Conservation (phyloP, 257 asterid species). For the Cynanchum wilfordii region DNA sequence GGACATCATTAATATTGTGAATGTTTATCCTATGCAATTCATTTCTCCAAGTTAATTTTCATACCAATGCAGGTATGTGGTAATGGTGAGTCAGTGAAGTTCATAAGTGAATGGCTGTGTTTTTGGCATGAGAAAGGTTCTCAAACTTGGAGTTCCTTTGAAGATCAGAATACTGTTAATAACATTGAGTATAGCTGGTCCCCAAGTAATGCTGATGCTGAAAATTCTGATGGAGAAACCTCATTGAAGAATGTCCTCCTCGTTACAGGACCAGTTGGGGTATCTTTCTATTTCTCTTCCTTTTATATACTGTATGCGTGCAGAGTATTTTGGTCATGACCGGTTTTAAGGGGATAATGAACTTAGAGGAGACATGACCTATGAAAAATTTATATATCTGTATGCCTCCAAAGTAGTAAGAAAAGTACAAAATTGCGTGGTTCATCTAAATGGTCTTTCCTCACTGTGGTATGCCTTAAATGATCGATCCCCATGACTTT, state of each 20-base stretch:
- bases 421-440: neutral
- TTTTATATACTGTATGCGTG: neutral
- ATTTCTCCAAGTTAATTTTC: constrained; percentile 2
- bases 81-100: constrained; percentile 64
- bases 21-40: neutral
- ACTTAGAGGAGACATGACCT: neutral
- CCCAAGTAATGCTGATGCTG: constrained; percentile 56
- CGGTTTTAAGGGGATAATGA: neutral
- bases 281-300: constrained; percentile 19
- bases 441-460: neutral
- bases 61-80: constrained; percentile 64
- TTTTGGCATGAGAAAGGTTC: constrained; percentile 74
- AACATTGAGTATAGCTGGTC: constrained; percentile 40
- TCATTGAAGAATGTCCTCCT: constrained; percentile 79
- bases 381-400: neutral
- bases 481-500: too few species aligned
- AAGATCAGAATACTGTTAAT: constrained; percentile 26
- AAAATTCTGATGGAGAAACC: constrained; percentile 45
- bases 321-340: neutral
- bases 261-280: constrained; percentile 99
- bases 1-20: constrained; percentile 8
- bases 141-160: constrained; percentile 28
- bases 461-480: neutral
- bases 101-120: constrained; percentile 79
- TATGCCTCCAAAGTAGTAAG: neutral